These are phyloP conservation scores for Penicillium sp. DNA, from an alignment of 2,329 filamentous ascomycete genomes.

Conservation along the genomic window DNA sequence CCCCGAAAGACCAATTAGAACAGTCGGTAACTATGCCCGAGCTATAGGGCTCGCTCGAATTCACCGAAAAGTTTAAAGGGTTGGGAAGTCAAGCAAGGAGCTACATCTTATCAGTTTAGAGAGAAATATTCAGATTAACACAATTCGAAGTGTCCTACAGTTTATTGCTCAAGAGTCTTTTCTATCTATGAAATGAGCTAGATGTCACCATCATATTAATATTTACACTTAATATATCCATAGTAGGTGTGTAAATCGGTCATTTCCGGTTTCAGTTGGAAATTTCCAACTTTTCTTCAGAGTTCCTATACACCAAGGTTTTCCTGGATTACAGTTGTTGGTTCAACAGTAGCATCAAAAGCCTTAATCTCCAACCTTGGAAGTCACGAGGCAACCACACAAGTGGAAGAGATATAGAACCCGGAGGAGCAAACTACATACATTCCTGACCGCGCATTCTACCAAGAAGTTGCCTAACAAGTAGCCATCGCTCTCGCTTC, in stretches of 20 bases:
- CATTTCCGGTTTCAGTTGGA: neutral
- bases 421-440: neutral
- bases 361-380: too few relatives aligned
- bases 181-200: neutral
- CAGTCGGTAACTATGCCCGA: neutral
- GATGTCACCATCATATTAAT: neutral
- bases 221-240: too few relatives aligned
- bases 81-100: neutral
- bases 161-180: neutral
- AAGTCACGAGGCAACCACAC: neutral
- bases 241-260: too few relatives aligned
- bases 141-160: neutral
- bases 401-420: neutral
- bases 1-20: neutral
- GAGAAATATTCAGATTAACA: too few relatives aligned
- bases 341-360: neutral
- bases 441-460: neutral
- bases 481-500: too few relatives aligned
- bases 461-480: neutral
- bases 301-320: neutral
- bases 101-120: neutral
- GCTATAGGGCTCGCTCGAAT: neutral
- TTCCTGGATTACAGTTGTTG: neutral
- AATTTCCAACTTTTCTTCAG: neutral
- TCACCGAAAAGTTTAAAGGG: neutral